Conservation (phyloP, 177 flowering plant species). For the Tripterygium wilfordii region DNA sequence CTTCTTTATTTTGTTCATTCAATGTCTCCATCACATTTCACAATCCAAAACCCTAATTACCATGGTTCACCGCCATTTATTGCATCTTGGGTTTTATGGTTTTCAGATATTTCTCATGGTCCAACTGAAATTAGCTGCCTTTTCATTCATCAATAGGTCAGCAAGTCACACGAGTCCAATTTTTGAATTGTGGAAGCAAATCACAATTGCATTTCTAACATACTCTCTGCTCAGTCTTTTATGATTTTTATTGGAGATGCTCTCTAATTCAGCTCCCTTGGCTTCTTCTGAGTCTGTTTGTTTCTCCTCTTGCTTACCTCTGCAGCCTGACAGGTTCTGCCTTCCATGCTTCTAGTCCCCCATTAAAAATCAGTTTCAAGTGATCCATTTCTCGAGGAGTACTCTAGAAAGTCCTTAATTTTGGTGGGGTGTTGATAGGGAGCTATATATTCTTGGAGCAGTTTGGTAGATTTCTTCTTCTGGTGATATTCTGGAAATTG, state of each 20-base stretch:
- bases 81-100: slow-evolving; percentile 16
- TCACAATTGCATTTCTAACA: slow-evolving; percentile 23
- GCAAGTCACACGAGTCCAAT: slow-evolving; percentile 33
- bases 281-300: slow-evolving; percentile 22
- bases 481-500: slow-evolving; percentile 5
- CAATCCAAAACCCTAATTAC: slow-evolving; percentile 27
- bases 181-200: slow-evolving; percentile 26
- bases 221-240: slow-evolving; percentile 7
- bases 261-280: slow-evolving; percentile 24
- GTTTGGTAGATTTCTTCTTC: slow-evolving; percentile 4
- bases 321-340: slow-evolving; percentile 25
- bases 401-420: slow-evolving; percentile 10
- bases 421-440: slow-evolving; percentile 5
- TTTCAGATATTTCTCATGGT: slow-evolving; percentile 45
- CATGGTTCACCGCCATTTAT: slow-evolving; percentile 20
- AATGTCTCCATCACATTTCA: slow-evolving; percentile 34
- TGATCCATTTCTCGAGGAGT: slow-evolving; percentile 19
- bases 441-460: slow-evolving; percentile 10
- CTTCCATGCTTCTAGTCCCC: slow-evolving; percentile 11
- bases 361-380: slow-evolving; percentile 10
- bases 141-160: slow-evolving; percentile 37
- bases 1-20: slow-evolving; percentile 25
- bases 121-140: slow-evolving; percentile 31
- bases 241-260: slow-evolving; percentile 22
- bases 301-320: slow-evolving; percentile 18